Percentiles rank a stretch among this genome's conserved stretches.
phyloP scores from a whole-genome alignment of 495 filamentous ascomycete genomes.

The Penicillium goetzii region DNA sequence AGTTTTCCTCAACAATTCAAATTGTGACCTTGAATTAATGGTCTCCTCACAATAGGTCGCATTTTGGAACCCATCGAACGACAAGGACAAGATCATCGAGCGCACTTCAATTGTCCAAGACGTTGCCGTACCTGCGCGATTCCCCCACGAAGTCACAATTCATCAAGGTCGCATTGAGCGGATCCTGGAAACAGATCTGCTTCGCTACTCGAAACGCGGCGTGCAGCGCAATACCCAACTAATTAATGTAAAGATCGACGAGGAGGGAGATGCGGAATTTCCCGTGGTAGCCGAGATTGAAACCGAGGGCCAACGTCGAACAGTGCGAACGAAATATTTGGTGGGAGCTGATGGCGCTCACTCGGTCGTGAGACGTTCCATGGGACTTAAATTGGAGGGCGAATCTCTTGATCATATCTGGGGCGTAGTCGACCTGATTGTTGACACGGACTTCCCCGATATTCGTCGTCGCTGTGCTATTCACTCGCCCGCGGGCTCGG shows the following conservation, averaged over 20 bases:
- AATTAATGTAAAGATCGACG: slow-evolving; percentile 57
- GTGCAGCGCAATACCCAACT: slow-evolving; percentile 57
- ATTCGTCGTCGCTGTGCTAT: slow-evolving; percentile 68
- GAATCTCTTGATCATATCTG: slow-evolving; percentile 68
- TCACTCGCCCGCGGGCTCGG: slow-evolving; percentile 65
- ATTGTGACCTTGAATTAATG: neutral
- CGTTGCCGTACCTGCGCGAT: slow-evolving; percentile 51
- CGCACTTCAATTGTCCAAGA: slow-evolving; percentile 53
- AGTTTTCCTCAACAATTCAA: slow-evolving; percentile 40
- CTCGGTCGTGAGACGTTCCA: slow-evolving; percentile 59
- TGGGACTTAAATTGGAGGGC: slow-evolving; percentile 62
- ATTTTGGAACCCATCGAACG: slow-evolving; percentile 52
- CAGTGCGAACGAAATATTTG: slow-evolving; percentile 64
- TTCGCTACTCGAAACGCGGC: slow-evolving; percentile 52
- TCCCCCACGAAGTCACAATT: slow-evolving; percentile 59
- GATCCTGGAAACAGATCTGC: slow-evolving; percentile 60
- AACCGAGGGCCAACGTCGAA: slow-evolving; percentile 49
- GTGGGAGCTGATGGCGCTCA: slow-evolving; percentile 72
- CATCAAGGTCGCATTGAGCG: slow-evolving; percentile 66
- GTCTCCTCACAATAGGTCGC: slow-evolving; percentile 35
- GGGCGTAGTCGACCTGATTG: slow-evolving; percentile 68
- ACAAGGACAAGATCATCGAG: slow-evolving; percentile 55
- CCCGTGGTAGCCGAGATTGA: slow-evolving; percentile 40
- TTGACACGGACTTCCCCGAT: slow-evolving; percentile 72
- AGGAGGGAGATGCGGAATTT: slow-evolving; percentile 60